Conservation (phyloP, 192 early-diverging fungal genomes). For the Podila epicladia region DNA sequence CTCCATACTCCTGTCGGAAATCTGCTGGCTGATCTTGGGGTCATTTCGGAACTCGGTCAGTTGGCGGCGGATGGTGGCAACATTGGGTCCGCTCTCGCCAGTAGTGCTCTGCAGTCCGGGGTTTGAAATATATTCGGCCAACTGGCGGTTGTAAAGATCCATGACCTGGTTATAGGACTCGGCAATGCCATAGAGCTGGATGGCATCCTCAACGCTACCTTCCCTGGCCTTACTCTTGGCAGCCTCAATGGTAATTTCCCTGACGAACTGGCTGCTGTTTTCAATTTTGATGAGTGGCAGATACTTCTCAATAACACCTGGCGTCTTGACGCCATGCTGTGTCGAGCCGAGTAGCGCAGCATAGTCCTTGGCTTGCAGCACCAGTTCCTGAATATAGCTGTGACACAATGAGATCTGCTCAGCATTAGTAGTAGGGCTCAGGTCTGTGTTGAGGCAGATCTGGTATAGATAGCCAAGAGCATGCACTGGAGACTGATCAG, state of each 20-base stretch:
- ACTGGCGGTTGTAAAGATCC: conserved; percentile 70
- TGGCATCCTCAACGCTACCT: conserved; percentile 76
- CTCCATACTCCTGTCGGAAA: conserved; percentile 34
- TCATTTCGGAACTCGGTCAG: conserved; percentile 29
- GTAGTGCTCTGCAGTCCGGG: conserved; percentile 22
- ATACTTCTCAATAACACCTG: conserved; percentile 77
- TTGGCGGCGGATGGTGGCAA: conserved; percentile 17
- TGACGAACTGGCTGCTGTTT: conserved; percentile 68
- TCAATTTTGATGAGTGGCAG: conserved; percentile 68
- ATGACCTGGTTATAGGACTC: conserved; percentile 76
- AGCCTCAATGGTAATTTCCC: conserved; percentile 69
- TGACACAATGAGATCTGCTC: conserved; percentile 64
- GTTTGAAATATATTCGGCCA: conserved; percentile 68
- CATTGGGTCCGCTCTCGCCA: conserved; percentile 35
- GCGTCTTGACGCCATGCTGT: conserved; percentile 55
- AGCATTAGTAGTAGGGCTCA: conserved; percentile 34
- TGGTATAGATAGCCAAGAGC: conserved; percentile 71
- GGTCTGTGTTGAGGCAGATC: conserved; percentile 64
- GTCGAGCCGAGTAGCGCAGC: conserved; percentile 61
- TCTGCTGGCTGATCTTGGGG: conserved; percentile 37
- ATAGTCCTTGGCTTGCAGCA: conserved; percentile 71
- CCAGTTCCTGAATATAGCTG: conserved; percentile 65
- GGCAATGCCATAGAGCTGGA: conserved; percentile 81
- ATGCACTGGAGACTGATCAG: conserved; percentile 58
- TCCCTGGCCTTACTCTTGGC: conserved; percentile 77